These are phyloP conservation scores for Orbilia oligospora DNA, from an alignment of 2,329 filamentous ascomycete genomes.

Conservation along the genomic window DNA sequence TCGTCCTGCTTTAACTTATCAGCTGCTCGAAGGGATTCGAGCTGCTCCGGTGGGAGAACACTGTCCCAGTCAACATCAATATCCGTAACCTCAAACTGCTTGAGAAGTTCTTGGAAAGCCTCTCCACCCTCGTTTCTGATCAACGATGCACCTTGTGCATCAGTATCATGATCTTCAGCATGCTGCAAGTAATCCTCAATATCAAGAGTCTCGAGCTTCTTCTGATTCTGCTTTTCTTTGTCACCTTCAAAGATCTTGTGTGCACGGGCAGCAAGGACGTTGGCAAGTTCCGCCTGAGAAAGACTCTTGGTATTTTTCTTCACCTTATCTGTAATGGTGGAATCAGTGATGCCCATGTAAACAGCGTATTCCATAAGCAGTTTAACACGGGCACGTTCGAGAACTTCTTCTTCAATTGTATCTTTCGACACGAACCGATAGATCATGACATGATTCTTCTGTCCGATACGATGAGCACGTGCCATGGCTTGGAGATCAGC, in stretches of 20 bases:
- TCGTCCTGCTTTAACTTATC: slow-evolving; percentile 79
- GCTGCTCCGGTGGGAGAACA: slow-evolving; percentile 93
- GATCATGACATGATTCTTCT: slow-evolving; percentile 95
- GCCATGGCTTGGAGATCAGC: slow-evolving; percentile 99
- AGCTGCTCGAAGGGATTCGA: slow-evolving; percentile 89
- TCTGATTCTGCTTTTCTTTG: slow-evolving; percentile 79
- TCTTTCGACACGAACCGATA: slow-evolving; percentile 98
- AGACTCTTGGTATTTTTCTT: slow-evolving; percentile 74
- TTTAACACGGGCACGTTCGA: slow-evolving; percentile 97
- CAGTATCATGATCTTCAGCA: slow-evolving; percentile 90
- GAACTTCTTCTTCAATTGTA: slow-evolving; percentile 96
- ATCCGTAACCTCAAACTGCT: slow-evolving; percentile 90
- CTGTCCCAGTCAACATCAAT: slow-evolving; percentile 98
- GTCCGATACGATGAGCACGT: slow-evolving; percentile 95
- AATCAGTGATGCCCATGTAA: slow-evolving; percentile 95
- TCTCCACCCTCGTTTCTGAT: slow-evolving; percentile 96
- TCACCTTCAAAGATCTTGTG: slow-evolving; percentile 99
- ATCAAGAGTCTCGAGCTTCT: slow-evolving; percentile 95
- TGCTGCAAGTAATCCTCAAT: slow-evolving; percentile 98
- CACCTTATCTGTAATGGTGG: slow-evolving; percentile 86
- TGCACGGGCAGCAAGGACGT: slow-evolving; percentile 92
- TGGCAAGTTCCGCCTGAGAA: slow-evolving; percentile 72
- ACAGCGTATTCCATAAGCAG: slow-evolving; percentile 97
- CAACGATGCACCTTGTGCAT: slow-evolving; percentile 86
- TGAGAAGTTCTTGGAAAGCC: slow-evolving; percentile 79